Evolutionary conservation across 225 moss, liverwort and hornwort species (phyloP), one percentile per base, ranked within the genome.

Genomic region (Asterella californica): DNA sequence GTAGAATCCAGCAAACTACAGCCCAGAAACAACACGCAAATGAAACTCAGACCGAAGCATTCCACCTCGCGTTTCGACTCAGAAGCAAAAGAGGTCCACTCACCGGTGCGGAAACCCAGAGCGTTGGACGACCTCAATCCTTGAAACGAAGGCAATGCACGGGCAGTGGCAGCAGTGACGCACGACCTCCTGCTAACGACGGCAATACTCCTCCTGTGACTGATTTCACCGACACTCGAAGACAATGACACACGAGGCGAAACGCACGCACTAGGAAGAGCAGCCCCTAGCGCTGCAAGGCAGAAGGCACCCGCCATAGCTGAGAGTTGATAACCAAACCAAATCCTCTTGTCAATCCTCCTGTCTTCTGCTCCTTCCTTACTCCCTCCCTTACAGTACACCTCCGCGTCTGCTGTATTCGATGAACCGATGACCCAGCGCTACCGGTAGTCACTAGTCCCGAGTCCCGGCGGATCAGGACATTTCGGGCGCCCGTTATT

Each of bases 231-330:
- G 19, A 57, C 57, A 11, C 17, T 75, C 0, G 54, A 18, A 2
- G 72, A 61, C 5, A 33, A 5, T 9, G 48, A 42, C 21, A 60
- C 80, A 24, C 46, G 30, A n/a, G 60, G 29, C 3, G 69, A 38
- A 9, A 50, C 9, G 22, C 70, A 15, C 10, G 74, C 25, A 2
- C 55, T 59, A 27, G 87, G 87, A 15, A 87, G 77, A 22, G 84
- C 82, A 47, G 82, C 81, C 29, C 79, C 76, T 15, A 87, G 76
- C 55, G 83, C 79, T 68, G 87, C 84, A 18, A 84, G 66, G 79
- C 82, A 87, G 50, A 82, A 87, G 59, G 73, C 80, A 12, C 82
- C 84, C 75, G 83, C 83, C 86, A 86, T 86, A 83, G 86, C 86
- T 86, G 68, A 33, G 7, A 37, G 47, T 2, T 22, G 12, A 46